Evolutionary conservation across 495 filamentous ascomycete genomes (phyloP), one percentile per base, ranked within the genome.

Genomic region (Glutinoglossum americanum): DNA sequence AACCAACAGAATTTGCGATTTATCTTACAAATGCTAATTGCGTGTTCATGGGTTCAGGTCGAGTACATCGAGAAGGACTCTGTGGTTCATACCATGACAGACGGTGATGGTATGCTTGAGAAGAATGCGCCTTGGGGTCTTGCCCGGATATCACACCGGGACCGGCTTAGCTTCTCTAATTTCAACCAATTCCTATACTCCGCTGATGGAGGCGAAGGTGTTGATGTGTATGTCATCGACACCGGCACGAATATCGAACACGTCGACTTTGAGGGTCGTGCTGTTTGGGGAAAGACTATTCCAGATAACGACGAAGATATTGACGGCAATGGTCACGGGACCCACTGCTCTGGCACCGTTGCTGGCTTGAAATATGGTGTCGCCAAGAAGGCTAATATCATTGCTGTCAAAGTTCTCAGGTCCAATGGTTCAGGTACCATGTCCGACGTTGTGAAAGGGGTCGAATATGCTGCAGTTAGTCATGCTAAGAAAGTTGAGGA

Each of bases 331-430:
- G 93, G 93, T 56, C 93, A 99, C 76, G 93, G 93, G 64, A 99
- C 93, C 62, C 93, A 99, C 78, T 99, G 93, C 78, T 97, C 93
- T 58, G 93, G 93, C 62, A 99, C 93, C 44, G 81, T 97, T 64
- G 93, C 84, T 59, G 93, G 93, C 68, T 92, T 90, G 79, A 96
- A 94, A 75, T 96, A 92, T 68, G 93, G 93, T 80, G 92, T 99
- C 60, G 87, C 93, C 64, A 99, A 99, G 83, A 94, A 95, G 79
- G 93, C 93, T 65, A 85, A 85, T 61, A 75, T 99, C 67, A 85
- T 88, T 65, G 93, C 93, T 59, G 88, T 99, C 72, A 99, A 99
- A 80, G 93, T 99, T 39, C 81, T 99, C 61, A 81, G 84, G 65
- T 96, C 93, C 60, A 96, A 94, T 70, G 93, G 93, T 63, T 95